phyloP scores from a whole-genome alignment of 31 red algal species.

The Pterothamnion heteromorphum region DNA sequence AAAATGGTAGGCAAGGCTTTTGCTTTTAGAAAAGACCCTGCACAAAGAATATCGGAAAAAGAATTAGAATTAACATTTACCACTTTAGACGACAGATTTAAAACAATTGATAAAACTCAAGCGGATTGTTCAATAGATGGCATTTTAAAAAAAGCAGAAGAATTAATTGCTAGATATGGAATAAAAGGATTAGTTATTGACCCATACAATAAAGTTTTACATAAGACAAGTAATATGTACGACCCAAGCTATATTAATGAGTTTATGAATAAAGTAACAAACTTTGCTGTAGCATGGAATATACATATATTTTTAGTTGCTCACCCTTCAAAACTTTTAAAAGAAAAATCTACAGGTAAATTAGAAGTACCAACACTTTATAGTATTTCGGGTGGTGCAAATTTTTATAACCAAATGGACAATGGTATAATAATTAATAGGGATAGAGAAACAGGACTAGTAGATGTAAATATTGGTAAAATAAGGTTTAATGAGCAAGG shows the following conservation, averaged over 20 bases:
- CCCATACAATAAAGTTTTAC: background rate
- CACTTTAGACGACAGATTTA: background rate
- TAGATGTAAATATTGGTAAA: background rate
- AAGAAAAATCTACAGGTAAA: background rate
- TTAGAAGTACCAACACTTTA: background rate
- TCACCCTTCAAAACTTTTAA: background rate
- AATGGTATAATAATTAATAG: background rate
- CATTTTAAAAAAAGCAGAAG: conserved; percentile 8
- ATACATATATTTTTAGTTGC: background rate
- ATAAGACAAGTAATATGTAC: background rate
- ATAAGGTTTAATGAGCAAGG: background rate
- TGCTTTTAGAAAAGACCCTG: background rate
- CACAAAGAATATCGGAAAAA: background rate
- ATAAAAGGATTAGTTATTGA: background rate
- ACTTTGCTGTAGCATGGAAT: background rate
- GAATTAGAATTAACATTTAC: background rate
- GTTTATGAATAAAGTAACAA: background rate
- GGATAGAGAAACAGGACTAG: background rate
- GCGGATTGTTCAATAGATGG: background rate
- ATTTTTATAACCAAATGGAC: background rate
- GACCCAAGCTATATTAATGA: background rate
- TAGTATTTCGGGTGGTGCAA: background rate
- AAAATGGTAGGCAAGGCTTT: background rate
- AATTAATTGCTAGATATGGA: background rate
- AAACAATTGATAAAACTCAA: background rate